These are phyloP conservation scores for Trichocomaceae sp. DNA, from an alignment of 2,329 filamentous ascomycete species.

Conservation along the genomic window DNA sequence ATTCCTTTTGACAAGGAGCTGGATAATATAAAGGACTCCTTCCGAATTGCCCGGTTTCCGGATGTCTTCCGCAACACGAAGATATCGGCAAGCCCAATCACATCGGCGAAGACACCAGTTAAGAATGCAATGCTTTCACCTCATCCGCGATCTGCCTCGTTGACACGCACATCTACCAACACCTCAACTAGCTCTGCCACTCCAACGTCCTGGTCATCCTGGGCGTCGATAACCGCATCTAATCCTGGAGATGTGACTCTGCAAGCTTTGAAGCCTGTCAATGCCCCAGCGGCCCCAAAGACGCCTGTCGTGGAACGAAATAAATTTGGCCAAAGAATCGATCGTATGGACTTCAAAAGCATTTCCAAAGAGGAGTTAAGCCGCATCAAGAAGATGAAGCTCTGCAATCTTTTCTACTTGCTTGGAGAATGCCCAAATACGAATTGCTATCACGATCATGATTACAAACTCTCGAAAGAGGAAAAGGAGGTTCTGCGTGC, in stretches of 20 bases:
- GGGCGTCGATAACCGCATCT: conserved; percentile 30
- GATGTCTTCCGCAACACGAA: conserved; percentile 50
- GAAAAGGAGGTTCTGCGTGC: conserved; percentile 51
- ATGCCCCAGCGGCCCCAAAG: conserved; percentile 8
- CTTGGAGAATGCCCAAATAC: conserved; percentile 52
- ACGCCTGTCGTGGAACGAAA: conserved; percentile 48
- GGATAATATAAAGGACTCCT: conserved; percentile 40
- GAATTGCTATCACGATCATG: conserved; percentile 50
- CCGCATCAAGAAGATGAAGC: conserved; percentile 55
- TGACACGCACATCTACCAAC: conserved; percentile 35
- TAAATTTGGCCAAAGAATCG: conserved; percentile 54
- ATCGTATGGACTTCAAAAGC: conserved; percentile 45
- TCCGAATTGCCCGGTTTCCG: conserved; percentile 45
- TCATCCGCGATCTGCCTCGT: conserved; percentile 24
- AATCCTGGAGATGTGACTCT: conserved; percentile 36
- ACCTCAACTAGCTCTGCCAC: conserved; percentile 31
- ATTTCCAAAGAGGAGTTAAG: conserved; percentile 51
- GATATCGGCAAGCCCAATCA: conserved; percentile 33
- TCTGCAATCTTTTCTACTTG: conserved; percentile 58
- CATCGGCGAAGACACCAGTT: conserved; percentile 19
- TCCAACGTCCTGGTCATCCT: conserved; percentile 25
- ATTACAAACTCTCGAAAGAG: conserved; percentile 46
- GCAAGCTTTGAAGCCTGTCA: conserved; percentile 30
- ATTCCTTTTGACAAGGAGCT: conserved; percentile 51
- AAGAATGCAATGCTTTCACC: conserved; percentile 30